Conservation (phyloP, 495 filamentous ascomycete species). For the Neurospora discreta region DNA sequence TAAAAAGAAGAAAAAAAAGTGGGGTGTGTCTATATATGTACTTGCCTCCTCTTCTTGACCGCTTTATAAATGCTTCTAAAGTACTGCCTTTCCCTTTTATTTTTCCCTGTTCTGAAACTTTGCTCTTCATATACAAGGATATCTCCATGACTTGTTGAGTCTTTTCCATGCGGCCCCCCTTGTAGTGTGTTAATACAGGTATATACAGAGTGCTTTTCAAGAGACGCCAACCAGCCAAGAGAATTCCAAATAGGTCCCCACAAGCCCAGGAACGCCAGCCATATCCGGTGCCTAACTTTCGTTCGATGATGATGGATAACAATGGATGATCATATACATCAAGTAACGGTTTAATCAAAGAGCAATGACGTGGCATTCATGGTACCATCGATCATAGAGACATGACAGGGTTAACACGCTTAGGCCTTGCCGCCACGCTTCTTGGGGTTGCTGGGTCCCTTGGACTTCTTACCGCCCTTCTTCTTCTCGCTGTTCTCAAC, state of each 20-base stretch:
- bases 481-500: constrained; percentile 16
- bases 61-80: not conserved
- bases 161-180: not conserved
- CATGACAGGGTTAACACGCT: not conserved
- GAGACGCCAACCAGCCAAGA: not conserved
- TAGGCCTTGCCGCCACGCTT: constrained; percentile 33
- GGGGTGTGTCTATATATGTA: not conserved
- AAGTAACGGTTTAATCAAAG: not conserved
- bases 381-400: not conserved
- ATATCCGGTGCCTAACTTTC: not conserved
- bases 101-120: not conserved
- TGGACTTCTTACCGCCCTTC: constrained; percentile 52
- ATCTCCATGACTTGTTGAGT: not conserved
- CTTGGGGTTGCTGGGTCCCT: constrained; percentile 59
- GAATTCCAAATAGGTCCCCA: not conserved
- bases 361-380: not conserved
- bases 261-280: not conserved
- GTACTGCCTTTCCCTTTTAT: not conserved
- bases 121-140: not conserved
- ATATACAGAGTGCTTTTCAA: not conserved
- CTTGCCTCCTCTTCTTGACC: not conserved
- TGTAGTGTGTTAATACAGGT: not conserved
- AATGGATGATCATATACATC: not conserved
- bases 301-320: not conserved
- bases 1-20: not conserved